These are phyloP conservation scores for Candida boleticola DNA, from an alignment of 805 yeast genomes.

Conservation along the genomic window DNA sequence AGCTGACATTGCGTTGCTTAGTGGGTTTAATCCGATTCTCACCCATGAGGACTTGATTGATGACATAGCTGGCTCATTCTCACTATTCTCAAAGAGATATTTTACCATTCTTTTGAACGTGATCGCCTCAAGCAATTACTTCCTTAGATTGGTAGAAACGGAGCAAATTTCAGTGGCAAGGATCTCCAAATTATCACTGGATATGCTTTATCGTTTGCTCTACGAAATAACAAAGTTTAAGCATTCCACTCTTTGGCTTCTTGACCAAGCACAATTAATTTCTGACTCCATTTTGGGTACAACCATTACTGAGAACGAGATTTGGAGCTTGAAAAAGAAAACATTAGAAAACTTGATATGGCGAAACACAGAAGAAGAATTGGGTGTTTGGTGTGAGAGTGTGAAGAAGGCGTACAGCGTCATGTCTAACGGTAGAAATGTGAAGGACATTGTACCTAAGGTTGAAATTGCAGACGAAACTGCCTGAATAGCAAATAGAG, in stretches of 20 bases:
- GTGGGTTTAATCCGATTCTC: constrained; percentile 15
- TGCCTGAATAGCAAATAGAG: constrained; percentile 6
- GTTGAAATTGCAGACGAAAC: constrained; percentile 26
- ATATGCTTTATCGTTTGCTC: constrained; percentile 20
- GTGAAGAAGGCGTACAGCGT: constrained; percentile 14
- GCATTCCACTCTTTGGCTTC: constrained; percentile 19
- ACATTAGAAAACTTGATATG: constrained; percentile 22
- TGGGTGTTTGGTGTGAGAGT: constrained; percentile 21
- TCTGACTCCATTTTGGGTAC: constrained; percentile 18
- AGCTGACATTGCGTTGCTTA: constrained; percentile 20
- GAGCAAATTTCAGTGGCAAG: constrained; percentile 8
- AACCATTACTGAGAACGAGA: constrained; percentile 16
- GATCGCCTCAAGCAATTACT: constrained; percentile 16
- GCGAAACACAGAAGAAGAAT: constrained; percentile 10
- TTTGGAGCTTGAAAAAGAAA: constrained; percentile 23
- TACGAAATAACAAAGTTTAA: constrained; percentile 17
- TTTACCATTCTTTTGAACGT: constrained; percentile 26
- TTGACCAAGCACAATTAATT: constrained; percentile 24
- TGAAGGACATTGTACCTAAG: constrained; percentile 14
- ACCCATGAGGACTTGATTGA: constrained; percentile 11
- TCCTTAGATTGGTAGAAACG: constrained; percentile 8
- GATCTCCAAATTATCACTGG: constrained; percentile 17
- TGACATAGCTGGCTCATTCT: constrained; percentile 3
- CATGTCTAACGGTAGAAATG: constrained; percentile 25
- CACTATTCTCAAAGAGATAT: constrained; percentile 18